Evolutionary conservation across 805 yeast species (phyloP).

Genomic region (Cyberlindnera saturnus): DNA sequence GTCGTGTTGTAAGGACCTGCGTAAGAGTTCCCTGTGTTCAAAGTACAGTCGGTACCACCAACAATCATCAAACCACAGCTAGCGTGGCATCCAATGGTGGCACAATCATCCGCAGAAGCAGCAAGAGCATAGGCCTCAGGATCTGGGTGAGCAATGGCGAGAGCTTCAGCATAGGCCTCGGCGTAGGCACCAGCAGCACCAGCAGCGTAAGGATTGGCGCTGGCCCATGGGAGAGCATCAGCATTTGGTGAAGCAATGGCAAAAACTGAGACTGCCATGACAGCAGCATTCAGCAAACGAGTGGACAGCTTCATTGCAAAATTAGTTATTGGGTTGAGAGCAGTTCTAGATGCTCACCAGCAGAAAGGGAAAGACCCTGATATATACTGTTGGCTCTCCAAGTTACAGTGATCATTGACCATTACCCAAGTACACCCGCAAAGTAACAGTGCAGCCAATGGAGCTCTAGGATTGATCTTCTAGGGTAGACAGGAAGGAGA

Average conservation of each 20-base stretch:
- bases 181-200: slow-evolving; percentile 12
- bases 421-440: too few relatives aligned
- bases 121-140: slow-evolving; percentile 24
- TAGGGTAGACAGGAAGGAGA: too few relatives aligned
- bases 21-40: slow-evolving; percentile 9
- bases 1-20: slow-evolving; percentile 15
- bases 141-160: slow-evolving; percentile 14
- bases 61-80: slow-evolving; percentile 28
- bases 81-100: slow-evolving; percentile 27
- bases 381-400: too few relatives aligned
- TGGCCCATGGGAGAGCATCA: slow-evolving; percentile 13
- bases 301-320: slow-evolving; percentile 1
- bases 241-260: slow-evolving; percentile 1
- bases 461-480: too few relatives aligned
- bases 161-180: slow-evolving; percentile 13
- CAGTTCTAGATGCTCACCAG: too few relatives aligned
- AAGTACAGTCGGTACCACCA: slow-evolving; percentile 26
- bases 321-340: too few relatives aligned
- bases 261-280: neutral
- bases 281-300: slow-evolving; percentile 5
- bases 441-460: too few relatives aligned
- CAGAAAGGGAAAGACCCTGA: too few relatives aligned
- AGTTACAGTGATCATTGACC: too few relatives aligned
- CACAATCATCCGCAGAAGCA: slow-evolving; percentile 22
- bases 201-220: slow-evolving; percentile 12